Base-by-base conservation (phyloP, 345 rosid species). In the Pistacia integerrima region DNA sequence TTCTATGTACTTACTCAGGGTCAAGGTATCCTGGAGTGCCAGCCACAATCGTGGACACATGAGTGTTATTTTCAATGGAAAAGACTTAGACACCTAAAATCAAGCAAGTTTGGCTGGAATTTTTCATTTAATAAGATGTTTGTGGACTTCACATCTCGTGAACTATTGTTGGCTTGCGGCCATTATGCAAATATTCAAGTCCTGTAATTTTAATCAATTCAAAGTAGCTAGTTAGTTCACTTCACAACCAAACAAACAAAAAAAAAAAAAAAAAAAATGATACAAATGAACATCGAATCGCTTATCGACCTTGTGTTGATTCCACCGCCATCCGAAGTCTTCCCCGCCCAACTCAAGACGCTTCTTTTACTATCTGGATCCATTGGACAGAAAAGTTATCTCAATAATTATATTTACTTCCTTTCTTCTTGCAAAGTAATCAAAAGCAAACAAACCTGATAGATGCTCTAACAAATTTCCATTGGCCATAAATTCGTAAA, bases 1-100 rank as follows among this genome's bases (percentile, higher is more conserved):
- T 52, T 52, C 17, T 52, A 13, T 64, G 9, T 18, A 20, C 58
- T 49, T 75, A 75, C 82, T 80, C 73, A 5, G 81, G 82, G 54
- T 82, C 85, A 38, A 86, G 73, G 61, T 88, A 85, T 3, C 89
- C 92, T n/a, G 80, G 71, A 1, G 93, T 88, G 41, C 93, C 91
- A 35, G 87, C 85, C 62, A 84, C 82, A 8, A 38, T 3, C 20
- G 92, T 86, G 1, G 88, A 83, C 13, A 84, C 78, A 71, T 86
- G 76, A 69, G 72, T 82, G 14, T 72, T 75, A 8, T 69, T 76
- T 63, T 85, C 87, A 22, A 25, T 79, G 80, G 78, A 74, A 84
- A 81, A 62, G 63, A 57, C 5, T 78, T 82, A 0, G 82, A 85
- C 2, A 82, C 12, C 0, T 85, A 84, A 28, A 85, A 85, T 75